These are phyloP conservation scores for Saussurea involucrata DNA, from an alignment of 129 eudicot species.

Conservation along the genomic window DNA sequence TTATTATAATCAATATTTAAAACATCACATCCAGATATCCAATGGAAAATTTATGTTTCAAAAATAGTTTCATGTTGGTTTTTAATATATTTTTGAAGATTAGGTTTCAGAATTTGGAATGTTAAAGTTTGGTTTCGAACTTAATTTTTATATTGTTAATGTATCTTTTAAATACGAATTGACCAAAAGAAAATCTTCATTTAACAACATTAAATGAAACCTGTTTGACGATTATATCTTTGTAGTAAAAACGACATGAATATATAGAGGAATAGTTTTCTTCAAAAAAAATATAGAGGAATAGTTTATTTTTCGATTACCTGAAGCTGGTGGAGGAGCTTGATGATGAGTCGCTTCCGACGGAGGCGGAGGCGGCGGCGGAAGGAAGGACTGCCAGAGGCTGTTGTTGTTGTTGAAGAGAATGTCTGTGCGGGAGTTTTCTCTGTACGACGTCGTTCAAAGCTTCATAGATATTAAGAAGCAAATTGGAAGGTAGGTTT, in stretches of 20 bases:
- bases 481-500: conserved; percentile 40
- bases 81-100: too few relatives aligned
- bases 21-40: too few relatives aligned
- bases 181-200: too few relatives aligned
- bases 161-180: too few relatives aligned
- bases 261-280: background rate
- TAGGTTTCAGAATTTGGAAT: too few relatives aligned
- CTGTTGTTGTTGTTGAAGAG: background rate
- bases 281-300: too few relatives aligned
- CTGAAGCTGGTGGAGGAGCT: conserved; percentile 26
- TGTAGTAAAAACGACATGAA: background rate
- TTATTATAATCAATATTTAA: too few relatives aligned
- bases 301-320: conserved; percentile 20
- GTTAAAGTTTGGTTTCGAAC: too few relatives aligned
- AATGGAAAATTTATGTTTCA: too few relatives aligned
- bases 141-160: too few relatives aligned
- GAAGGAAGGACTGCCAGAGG: conserved; percentile 4
- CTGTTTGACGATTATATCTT: background rate
- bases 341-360: conserved; percentile 5
- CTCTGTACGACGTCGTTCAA: conserved; percentile 41
- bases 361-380: conserved; percentile 9
- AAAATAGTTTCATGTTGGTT: too few relatives aligned
- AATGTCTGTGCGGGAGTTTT: background rate
- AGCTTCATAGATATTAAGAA: conserved; percentile 32
- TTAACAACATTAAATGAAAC: too few relatives aligned